Evolutionary conservation across 148 eudicot genomes (phyloP), one percentile per base, ranked within the genome.

Genomic region (Rhododendron vialii): DNA sequence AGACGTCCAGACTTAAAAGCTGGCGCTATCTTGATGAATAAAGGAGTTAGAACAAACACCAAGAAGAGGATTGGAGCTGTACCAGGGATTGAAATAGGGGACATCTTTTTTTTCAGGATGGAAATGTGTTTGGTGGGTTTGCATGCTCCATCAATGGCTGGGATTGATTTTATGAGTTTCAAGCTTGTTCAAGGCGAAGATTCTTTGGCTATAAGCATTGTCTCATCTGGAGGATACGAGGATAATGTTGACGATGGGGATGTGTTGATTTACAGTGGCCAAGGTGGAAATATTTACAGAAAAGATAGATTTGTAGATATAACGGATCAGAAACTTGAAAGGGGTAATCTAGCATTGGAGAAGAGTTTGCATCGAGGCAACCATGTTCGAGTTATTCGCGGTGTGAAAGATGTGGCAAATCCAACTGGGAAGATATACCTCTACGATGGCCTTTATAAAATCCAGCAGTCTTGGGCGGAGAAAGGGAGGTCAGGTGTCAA

Each of bases 141-240:
- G 85, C 99, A 97, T 88, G 91, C 98, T 36, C 99, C 94, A 11
- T 91, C 93, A 28, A 95, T 95, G 99, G 98, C 93, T 86, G 99
- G 99, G 67, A 97, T 97, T 61, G 99, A 95, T 90, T 97, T 93
- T 76, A 88, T 95, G 91, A 76, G 86, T 85, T 84, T 91, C 59
- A 93, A 86, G 85, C 26, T 83, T 59, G 91, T 86, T 20, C 48
- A 55, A 22, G 93, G 92, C 67, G 98, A 96, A 45, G 99, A 96
- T 80, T 94, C 96, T n/a, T 75, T 96, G 50, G 98, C 98, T 79
- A 94, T 97, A 22, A 93, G 98, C 86, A 92, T 97, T 69, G 99
- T 97, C 24, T 94, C 99, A 7, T 92, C 98, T 3, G 99, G 96
- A 82, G 98, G 95, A 45, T 97, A 97, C 74, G 99, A 94, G 76